Conservation (phyloP, 768 basidiomycete species). For the Boletus fagicola region DNA sequence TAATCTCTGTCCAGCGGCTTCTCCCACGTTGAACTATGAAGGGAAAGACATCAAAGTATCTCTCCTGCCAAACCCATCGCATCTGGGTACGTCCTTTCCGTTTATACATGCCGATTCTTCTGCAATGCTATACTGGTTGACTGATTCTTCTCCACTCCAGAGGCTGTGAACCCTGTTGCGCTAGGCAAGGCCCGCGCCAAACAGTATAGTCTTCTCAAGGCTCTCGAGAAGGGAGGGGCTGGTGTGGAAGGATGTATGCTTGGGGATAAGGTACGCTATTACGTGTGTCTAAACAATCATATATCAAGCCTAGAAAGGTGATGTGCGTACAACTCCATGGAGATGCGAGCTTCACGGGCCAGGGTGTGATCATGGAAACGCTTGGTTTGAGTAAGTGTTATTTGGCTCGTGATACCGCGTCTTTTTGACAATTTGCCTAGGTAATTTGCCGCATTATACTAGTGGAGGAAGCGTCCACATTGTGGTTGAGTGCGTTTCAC, state of each 20-base stretch:
- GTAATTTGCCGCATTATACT: no score
- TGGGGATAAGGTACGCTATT: constrained; percentile 28
- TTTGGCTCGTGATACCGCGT: no score
- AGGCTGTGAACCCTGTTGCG: constrained; percentile 86
- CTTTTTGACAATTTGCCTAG: no score
- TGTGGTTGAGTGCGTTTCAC: no score
- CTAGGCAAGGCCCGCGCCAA: constrained; percentile 89
- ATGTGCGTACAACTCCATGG: constrained; percentile 92
- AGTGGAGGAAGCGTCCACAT: no score
- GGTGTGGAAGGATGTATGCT: constrained; percentile 28
- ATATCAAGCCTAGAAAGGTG: constrained; percentile 48
- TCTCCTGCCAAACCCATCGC: constrained; percentile 77
- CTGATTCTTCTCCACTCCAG: constrained; percentile 34
- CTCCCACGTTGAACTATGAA: constrained; percentile 54
- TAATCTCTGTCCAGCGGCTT: constrained; percentile 46
- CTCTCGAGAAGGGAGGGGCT: constrained; percentile 40
- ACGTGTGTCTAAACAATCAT: not conserved
- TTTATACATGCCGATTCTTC: not conserved
- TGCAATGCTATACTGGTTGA: not conserved
- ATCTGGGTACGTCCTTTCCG: constrained; percentile 47
- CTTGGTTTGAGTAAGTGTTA: constrained; percentile 79
- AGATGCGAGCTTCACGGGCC: constrained; percentile 88
- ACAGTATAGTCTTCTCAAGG: constrained; percentile 77
- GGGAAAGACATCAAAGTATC: constrained; percentile 61
- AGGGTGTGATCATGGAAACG: constrained; percentile 87